These are phyloP conservation scores for Persicaria maculosa DNA, from an alignment of 148 eudicot species.

Conservation along the genomic window DNA sequence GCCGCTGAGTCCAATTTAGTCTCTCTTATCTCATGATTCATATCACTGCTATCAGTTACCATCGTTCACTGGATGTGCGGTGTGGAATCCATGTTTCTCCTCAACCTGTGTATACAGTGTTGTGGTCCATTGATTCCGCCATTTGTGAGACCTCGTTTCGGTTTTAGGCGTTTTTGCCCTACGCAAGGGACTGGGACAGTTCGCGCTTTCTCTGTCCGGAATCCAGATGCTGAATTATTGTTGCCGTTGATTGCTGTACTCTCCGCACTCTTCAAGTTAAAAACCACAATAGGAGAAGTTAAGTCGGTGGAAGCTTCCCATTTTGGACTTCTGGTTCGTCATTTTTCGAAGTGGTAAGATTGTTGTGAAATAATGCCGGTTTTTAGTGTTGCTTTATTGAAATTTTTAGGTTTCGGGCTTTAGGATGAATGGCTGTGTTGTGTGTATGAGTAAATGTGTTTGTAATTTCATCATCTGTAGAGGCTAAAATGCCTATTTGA, in stretches of 20 bases:
- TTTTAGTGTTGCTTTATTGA: not conserved
- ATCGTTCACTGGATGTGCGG: too few relatives aligned
- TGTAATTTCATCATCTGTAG: not conserved
- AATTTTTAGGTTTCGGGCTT: not conserved
- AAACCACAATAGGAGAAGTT: not conserved
- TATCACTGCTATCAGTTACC: too few relatives aligned
- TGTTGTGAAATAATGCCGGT: not conserved
- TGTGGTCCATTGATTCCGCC: constrained; percentile 5
- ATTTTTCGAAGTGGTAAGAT: not conserved
- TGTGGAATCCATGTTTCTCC: too few relatives aligned
- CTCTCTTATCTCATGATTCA: too few relatives aligned
- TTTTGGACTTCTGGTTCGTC: not conserved
- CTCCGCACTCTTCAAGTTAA: not conserved
- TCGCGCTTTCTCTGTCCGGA: not conserved
- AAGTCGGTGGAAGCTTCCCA: not conserved
- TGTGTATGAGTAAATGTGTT: not conserved
- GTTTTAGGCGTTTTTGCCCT: not conserved
- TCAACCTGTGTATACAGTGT: too few relatives aligned
- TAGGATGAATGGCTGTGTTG: not conserved
- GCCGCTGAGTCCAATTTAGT: too few relatives aligned
- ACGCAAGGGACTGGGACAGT: constrained; percentile 4
- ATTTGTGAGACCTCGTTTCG: not conserved
- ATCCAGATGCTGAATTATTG: constrained; percentile 8
- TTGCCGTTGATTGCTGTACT: constrained; percentile 1
- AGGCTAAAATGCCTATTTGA: not conserved